A percentile compares a stretch with the other conserved stretches of the same genome.
Evolutionary conservation across 176 grass and related monocot species (phyloP).

Genomic region (Triticum urartu): DNA sequence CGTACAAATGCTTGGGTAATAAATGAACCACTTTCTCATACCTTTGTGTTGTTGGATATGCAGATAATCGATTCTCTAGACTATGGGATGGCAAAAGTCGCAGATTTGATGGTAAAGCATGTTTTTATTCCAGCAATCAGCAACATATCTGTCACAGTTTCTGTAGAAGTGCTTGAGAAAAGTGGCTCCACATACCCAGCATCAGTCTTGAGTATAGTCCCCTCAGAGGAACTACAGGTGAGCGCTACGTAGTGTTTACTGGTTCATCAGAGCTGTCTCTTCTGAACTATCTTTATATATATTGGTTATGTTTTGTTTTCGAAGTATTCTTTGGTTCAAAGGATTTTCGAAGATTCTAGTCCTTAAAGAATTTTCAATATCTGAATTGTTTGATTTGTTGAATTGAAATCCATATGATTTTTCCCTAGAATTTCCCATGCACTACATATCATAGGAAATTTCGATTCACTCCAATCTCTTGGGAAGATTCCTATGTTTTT

Average conservation of each 20-base stretch:
- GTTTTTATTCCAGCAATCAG: slow-evolving; percentile 65
- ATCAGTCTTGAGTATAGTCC: slow-evolving; percentile 46
- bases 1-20: not conserved
- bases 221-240: slow-evolving; percentile 61
- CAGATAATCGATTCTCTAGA: slow-evolving; percentile 72
- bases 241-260: slow-evolving; percentile 29
- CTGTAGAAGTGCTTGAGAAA: slow-evolving; percentile 48
- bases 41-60: slow-evolving; percentile 14
- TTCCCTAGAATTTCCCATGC: not conserved
- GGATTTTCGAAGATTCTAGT: not conserved
- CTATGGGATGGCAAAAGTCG: slow-evolving; percentile 85
- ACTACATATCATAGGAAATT: not conserved
- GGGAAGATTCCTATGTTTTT: not conserved
- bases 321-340: not conserved
- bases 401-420: not conserved
- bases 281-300: not conserved
- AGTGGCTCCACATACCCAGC: slow-evolving; percentile 27
- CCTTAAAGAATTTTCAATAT: not conserved
- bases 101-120: slow-evolving; percentile 77
- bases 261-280: slow-evolving; percentile 6
- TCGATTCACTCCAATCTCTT: slow-evolving; percentile 2
- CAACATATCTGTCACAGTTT: slow-evolving; percentile 48
- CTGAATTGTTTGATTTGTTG: not conserved
- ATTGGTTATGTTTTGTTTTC: slow-evolving; percentile 1
- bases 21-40: slow-evolving; percentile 20